Conservation (phyloP, 73 alveolate species). For the Blepharisma stoltei region DNA sequence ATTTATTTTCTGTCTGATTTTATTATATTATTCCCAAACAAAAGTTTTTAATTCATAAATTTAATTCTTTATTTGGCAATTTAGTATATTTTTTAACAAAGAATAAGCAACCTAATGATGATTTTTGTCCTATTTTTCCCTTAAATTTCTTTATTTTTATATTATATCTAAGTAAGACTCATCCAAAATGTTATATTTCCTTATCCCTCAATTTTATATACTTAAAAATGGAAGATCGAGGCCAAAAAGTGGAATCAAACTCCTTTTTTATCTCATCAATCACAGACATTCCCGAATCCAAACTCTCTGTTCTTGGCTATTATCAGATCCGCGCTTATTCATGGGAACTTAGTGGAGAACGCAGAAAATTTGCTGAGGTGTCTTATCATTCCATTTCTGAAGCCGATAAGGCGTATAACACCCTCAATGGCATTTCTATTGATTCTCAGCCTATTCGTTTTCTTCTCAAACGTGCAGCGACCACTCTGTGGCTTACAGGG, state of each 20-base stretch:
- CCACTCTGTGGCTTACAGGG: constrained; percentile 20
- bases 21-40: too few relatives aligned
- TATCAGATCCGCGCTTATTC: background rate
- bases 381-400: background rate
- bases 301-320: background rate
- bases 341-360: constrained; percentile 25
- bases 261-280: background rate
- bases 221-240: constrained; percentile 19
- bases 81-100: too few relatives aligned
- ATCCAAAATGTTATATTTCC: too few relatives aligned
- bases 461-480: constrained; percentile 12
- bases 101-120: too few relatives aligned
- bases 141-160: too few relatives aligned
- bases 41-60: too few relatives aligned
- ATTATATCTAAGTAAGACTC: too few relatives aligned
- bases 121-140: too few relatives aligned
- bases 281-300: background rate
- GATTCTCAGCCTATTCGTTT: background rate
- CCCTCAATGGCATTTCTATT: background rate
- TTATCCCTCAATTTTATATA: background rate
- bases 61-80: too few relatives aligned
- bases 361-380: background rate
- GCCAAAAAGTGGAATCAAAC: constrained; percentile 18
- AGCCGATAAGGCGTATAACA: constrained; percentile 25
- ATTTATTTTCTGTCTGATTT: too few relatives aligned